Evolutionary conservation across 1,284 basidiomycete species (phyloP).

Genomic region (Microbotryum scabiosae): DNA sequence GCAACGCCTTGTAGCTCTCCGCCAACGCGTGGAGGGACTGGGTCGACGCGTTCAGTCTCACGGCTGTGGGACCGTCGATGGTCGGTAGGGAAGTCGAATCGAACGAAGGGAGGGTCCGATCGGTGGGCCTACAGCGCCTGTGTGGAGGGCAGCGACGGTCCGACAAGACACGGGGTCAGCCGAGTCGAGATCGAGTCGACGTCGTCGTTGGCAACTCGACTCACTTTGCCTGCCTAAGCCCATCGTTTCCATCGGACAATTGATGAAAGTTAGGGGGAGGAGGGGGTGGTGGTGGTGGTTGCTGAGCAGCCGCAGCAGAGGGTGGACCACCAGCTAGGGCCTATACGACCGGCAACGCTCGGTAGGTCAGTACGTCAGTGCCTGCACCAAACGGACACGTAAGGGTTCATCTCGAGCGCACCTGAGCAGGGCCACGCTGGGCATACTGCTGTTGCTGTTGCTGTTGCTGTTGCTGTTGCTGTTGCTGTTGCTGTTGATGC

Average conservation of each 20-base stretch:
- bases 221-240: constrained; percentile 13
- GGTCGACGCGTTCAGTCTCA: constrained; percentile 10
- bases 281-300: too few species aligned
- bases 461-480: too few species aligned
- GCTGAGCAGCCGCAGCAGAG: too few species aligned
- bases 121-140: constrained; percentile 25
- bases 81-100: not conserved
- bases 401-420: too few species aligned
- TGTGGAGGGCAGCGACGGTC: not conserved
- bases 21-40: constrained; percentile 11
- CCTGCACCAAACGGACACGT: too few species aligned
- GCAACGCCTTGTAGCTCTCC: constrained; percentile 60
- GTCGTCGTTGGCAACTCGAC: not conserved
- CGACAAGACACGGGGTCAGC: not conserved
- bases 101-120: constrained; percentile 14
- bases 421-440: too few species aligned
- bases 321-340: too few species aligned
- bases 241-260: constrained; percentile 15
- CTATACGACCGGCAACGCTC: too few species aligned
- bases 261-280: not conserved
- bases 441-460: too few species aligned
- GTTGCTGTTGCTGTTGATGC: too few species aligned
- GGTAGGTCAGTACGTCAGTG: too few species aligned
- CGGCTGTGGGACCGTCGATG: constrained; percentile 3
- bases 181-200: too few species aligned